Conservation (phyloP, 108 stramenopile genomes). For the Cyclotella baltica region DNA sequence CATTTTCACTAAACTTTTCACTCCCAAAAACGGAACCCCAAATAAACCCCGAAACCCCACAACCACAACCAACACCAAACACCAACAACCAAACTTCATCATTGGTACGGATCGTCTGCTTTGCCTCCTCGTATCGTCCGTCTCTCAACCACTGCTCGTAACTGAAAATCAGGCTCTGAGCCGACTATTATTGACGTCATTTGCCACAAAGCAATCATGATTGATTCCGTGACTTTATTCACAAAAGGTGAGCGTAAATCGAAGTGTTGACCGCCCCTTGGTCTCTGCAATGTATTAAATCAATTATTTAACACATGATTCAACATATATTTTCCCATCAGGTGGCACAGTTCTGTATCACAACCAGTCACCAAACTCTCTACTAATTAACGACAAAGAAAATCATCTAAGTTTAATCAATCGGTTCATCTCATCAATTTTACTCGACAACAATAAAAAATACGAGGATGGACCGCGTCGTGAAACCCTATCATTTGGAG, state of each 20-base stretch:
- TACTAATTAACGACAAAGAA: constrained; percentile 20
- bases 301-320: not conserved
- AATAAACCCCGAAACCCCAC: too few relatives aligned
- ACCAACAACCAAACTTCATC: too few relatives aligned
- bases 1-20: too few relatives aligned
- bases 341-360: constrained; percentile 51
- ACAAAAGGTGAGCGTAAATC: constrained; percentile 60
- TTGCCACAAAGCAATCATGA: constrained; percentile 48
- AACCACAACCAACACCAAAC: too few relatives aligned
- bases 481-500: constrained; percentile 28
- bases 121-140: too few relatives aligned
- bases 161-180: too few relatives aligned
- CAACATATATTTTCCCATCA: not conserved
- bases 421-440: constrained; percentile 35
- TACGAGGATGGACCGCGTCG: constrained; percentile 21
- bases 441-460: constrained; percentile 32
- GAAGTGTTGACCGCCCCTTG: not conserved
- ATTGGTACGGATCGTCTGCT: too few relatives aligned
- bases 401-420: constrained; percentile 31
- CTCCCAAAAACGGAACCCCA: too few relatives aligned
- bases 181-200: not conserved
- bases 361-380: constrained; percentile 32
- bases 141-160: not conserved
- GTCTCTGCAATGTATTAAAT: not conserved
- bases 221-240: constrained; percentile 79